Conservation (phyloP, 2,329 filamentous ascomycete genomes). For the Beauveria medogensis region DNA sequence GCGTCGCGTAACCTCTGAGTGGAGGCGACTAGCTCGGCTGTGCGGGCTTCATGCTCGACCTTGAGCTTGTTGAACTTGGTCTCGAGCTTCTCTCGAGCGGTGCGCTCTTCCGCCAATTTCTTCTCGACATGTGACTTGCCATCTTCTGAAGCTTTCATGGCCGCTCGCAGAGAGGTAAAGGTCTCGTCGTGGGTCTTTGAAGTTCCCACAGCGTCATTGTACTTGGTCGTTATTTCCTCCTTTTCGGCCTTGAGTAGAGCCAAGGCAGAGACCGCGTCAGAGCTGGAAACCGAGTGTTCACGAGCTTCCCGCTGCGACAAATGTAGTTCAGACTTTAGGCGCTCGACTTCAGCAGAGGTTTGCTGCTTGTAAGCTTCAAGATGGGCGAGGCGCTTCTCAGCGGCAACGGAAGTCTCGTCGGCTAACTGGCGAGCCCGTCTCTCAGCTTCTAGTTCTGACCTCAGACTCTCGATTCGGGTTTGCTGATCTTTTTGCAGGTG, state of each 20-base stretch:
- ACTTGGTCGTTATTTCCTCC: constrained; percentile 61
- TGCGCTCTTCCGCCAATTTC: constrained; percentile 75
- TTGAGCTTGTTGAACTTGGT: constrained; percentile 68
- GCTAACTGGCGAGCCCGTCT: constrained; percentile 72
- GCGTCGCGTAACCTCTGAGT: constrained; percentile 72
- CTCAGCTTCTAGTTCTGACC: constrained; percentile 70
- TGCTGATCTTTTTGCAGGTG: constrained; percentile 75
- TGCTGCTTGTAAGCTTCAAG: constrained; percentile 78
- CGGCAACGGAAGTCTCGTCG: constrained; percentile 77
- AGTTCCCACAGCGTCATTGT: constrained; percentile 58
- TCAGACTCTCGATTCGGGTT: constrained; percentile 61
- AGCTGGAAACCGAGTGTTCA: constrained; percentile 69
- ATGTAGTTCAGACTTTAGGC: constrained; percentile 77
- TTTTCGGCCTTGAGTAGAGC: constrained; percentile 82
- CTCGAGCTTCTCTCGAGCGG: constrained; percentile 67
- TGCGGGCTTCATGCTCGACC: constrained; percentile 73
- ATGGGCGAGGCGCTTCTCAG: constrained; percentile 75
- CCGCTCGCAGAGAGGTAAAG: constrained; percentile 67
- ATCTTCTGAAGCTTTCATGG: constrained; percentile 69
- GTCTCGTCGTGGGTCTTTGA: constrained; percentile 63
- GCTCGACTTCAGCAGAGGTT: constrained; percentile 77
- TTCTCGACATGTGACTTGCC: constrained; percentile 70
- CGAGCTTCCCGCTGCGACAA: constrained; percentile 67
- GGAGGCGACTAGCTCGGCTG: constrained; percentile 66
- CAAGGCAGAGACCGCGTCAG: constrained; percentile 67